Percentiles rank a stretch among this genome's conserved stretches.
Conservation (phyloP, 2,329 filamentous ascomycete species). For the Alternaria brassicae region DNA sequence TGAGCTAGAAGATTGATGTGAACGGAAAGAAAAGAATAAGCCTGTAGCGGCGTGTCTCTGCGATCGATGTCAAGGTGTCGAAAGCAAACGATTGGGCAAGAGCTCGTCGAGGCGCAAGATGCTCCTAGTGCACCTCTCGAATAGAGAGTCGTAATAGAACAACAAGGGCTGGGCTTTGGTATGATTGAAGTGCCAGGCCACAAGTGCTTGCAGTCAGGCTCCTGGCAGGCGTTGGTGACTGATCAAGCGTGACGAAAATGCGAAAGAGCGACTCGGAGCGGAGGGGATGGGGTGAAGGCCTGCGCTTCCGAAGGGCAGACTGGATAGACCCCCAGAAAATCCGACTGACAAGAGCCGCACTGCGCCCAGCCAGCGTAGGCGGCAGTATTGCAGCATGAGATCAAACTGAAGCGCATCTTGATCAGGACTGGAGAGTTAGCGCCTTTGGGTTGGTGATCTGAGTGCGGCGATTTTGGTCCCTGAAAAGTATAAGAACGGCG, state of each 20-base stretch:
- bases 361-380: slow-evolving; percentile 31
- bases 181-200: background rate
- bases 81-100: background rate
- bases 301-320: slow-evolving; percentile 30
- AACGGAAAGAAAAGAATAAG: background rate
- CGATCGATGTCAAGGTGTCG: background rate
- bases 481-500: slow-evolving; percentile 37
- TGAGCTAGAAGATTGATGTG: background rate
- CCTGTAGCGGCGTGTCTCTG: background rate
- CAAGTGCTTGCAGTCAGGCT: background rate
- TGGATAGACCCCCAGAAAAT: slow-evolving; percentile 33
- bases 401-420: slow-evolving; percentile 39
- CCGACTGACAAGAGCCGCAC: slow-evolving; percentile 19
- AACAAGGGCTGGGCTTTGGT: background rate
- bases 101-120: background rate
- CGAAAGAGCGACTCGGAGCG: slow-evolving; percentile 8
- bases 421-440: slow-evolving; percentile 37
- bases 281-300: slow-evolving; percentile 22
- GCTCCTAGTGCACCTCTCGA: background rate
- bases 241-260: background rate
- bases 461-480: slow-evolving; percentile 32
- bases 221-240: background rate
- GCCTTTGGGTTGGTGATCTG: slow-evolving; percentile 41
- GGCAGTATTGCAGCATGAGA: slow-evolving; percentile 25
- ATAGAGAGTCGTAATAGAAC: background rate